Evolutionary conservation across 202 grass and related monocot species (phyloP).

Genomic region (Digitaria exilis): DNA sequence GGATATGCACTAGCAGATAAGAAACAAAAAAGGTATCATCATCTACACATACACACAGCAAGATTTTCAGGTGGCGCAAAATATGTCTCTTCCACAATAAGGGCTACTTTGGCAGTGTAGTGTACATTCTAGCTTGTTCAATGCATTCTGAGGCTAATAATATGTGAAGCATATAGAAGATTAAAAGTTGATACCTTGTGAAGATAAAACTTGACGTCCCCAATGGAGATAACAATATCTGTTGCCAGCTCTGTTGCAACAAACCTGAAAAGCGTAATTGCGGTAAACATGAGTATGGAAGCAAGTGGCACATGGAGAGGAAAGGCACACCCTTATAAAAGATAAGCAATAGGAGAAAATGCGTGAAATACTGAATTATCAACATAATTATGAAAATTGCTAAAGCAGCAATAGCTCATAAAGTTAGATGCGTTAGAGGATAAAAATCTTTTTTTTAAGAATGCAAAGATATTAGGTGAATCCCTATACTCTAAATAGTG

Average conservation of each 20-base stretch:
- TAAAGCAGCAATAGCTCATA: constrained; percentile 18
- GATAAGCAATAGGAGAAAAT: constrained; percentile 8
- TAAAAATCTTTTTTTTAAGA: constrained; percentile 2
- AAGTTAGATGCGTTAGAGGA: constrained; percentile 18
- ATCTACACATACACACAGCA: neutral
- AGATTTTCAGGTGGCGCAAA: constrained; percentile 4
- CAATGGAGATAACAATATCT: constrained; percentile 76
- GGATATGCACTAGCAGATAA: constrained; percentile 4
- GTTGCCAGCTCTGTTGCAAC: constrained; percentile 91
- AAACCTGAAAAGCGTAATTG: constrained; percentile 74
- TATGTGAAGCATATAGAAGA: constrained; percentile 8
- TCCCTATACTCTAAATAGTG: constrained; percentile 6
- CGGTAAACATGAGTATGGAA: constrained; percentile 21
- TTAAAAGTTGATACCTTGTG: constrained; percentile 75
- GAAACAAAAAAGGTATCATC: neutral
- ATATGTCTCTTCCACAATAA: neutral
- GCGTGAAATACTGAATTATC: constrained; percentile 1
- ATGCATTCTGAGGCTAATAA: constrained; percentile 11
- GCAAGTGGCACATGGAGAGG: neutral
- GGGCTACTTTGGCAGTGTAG: neutral
- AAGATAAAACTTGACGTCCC: constrained; percentile 92
- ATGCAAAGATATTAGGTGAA: constrained; percentile 31
- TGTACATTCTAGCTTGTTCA: constrained; percentile 13
- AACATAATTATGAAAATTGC: neutral
- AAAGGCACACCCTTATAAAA: neutral